Evolutionary conservation across 2,329 filamentous ascomycete genomes (phyloP), one percentile per base, ranked within the genome.

Genomic region (Monosporascus sp.): DNA sequence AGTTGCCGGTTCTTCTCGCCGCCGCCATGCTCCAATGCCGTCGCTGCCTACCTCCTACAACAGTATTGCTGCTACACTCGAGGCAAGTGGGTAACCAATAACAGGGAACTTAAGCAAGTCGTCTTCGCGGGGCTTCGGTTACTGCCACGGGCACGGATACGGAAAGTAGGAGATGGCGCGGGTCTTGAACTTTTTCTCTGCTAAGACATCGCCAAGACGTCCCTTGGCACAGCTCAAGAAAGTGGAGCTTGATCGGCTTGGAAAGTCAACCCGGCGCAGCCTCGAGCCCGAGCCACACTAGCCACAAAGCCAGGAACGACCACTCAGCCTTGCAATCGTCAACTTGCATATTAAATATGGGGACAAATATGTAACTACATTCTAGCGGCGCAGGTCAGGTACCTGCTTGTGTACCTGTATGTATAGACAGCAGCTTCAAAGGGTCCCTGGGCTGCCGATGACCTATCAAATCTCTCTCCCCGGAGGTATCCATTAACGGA

Each of bases 1-100:
- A 75, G 65, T 70, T 74, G 60, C 77, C 69, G 59, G 81, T 80
- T 75, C 81, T 80, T 72, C 80, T 81, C 63, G 79, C 76, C 60
- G 78, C 75, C 60, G 78, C 73, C 81, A 85, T 81, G 55, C 52
- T 74, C 28, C 54, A 51, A 41, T 50, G 48, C 48, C 52, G 45
- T 44, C 20, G 48, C 54, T 58, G 51, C 35, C 43, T 51, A 51
- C 51, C 51, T 56, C 57, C 55, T 55, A 58, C 54, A 50, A 51
- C 9, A 14, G 37, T 45, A 26, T 6, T 26, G 43, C 43, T 18
- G 43, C 22, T 28, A 28, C 14, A 31, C 22, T 46, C 26, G 24
- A 17, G 24, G 24, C n/a, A 7, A 26, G 43, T 7, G 26, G 18
- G 43, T 28, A 35, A 31, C 43, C 24, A 46, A 46, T 46, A 24